Evolutionary conservation across 441 rosid species (phyloP).

Genomic region (Syzygium syzygioides): DNA sequence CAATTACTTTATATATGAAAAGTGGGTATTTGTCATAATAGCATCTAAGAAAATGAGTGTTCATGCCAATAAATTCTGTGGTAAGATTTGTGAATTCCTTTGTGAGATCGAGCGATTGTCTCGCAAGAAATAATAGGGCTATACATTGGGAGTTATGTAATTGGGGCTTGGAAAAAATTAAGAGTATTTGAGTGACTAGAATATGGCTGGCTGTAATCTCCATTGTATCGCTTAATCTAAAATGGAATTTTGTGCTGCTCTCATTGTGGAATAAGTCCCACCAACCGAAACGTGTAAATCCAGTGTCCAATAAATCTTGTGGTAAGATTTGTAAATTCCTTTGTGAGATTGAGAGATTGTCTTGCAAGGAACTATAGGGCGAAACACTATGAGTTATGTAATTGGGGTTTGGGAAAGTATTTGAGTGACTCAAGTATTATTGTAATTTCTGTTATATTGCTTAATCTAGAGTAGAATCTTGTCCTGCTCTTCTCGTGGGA

Average conservation of each 20-base stretch:
- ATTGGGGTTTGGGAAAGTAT: background rate
- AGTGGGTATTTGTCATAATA: background rate
- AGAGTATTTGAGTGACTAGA: background rate
- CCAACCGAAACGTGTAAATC: background rate
- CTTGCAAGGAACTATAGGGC: background rate
- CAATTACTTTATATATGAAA: background rate
- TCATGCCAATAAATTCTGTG: background rate
- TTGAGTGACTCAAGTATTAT: background rate
- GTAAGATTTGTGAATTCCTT: background rate
- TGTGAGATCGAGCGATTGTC: background rate
- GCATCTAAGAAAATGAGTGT: background rate
- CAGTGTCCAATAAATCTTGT: background rate
- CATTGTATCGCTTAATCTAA: background rate
- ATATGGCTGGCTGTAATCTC: background rate
- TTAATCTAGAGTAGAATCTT: background rate
- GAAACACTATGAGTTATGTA: background rate
- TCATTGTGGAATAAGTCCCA: background rate
- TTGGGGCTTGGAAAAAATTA: background rate
- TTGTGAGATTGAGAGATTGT: background rate
- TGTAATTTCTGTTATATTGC: background rate
- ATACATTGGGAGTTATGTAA: background rate
- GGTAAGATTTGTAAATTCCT: background rate
- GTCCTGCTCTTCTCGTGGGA: background rate
- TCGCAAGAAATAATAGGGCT: background rate
- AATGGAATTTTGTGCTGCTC: background rate